Conservation (phyloP, 148 eudicot genomes). For the Spergularia marina region DNA sequence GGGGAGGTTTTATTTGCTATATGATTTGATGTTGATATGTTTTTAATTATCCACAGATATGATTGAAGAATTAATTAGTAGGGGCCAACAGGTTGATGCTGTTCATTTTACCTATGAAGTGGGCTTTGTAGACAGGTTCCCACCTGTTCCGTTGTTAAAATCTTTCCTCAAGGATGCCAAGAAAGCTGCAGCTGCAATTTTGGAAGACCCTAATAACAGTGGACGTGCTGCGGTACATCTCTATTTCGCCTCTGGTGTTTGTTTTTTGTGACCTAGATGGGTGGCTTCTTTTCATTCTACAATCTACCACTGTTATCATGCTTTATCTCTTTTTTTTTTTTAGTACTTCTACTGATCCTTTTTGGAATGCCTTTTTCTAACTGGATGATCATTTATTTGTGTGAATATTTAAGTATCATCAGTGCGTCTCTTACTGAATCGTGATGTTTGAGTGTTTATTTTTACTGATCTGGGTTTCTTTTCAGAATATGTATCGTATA, state of each 20-base stretch:
- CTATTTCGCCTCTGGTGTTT: constrained; percentile 1
- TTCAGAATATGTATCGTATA: no score
- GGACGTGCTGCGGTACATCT: constrained; percentile 56
- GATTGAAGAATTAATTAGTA: constrained; percentile 95
- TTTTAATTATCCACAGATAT: constrained; percentile 49
- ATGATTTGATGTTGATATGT: not conserved
- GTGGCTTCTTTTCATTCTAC: not conserved
- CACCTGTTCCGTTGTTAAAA: constrained; percentile 82
- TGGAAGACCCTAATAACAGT: constrained; percentile 79
- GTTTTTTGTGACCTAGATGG: not conserved
- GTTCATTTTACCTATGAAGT: constrained; percentile 94
- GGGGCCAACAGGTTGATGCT: constrained; percentile 99
- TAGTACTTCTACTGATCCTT: no score
- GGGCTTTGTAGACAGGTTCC: constrained; percentile 85
- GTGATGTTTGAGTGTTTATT: no score
- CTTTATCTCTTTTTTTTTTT: no score
- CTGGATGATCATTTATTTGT: no score
- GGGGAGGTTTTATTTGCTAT: not conserved
- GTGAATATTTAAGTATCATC: no score
- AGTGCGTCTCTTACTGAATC: no score
- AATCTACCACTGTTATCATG: no score
- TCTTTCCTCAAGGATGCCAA: constrained; percentile 93
- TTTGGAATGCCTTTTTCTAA: no score
- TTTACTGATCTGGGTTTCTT: no score
- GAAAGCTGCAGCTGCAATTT: constrained; percentile 71